phyloP scores from a whole-genome alignment of 2,329 filamentous ascomycete species.

The Gyromitra esculenta region DNA sequence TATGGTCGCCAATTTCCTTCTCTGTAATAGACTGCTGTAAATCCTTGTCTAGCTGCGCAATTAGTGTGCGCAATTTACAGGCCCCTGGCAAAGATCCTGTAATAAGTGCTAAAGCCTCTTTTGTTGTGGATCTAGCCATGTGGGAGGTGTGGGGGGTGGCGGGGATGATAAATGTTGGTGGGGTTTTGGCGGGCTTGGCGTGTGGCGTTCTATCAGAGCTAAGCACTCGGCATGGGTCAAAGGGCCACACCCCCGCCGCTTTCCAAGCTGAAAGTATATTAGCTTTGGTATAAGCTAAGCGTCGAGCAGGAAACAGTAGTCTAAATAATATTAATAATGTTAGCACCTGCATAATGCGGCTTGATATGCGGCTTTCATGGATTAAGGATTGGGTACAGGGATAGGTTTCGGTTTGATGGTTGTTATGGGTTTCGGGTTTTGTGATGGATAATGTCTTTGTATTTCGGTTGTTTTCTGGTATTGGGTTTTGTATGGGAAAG shows the following conservation, averaged over 20 bases:
- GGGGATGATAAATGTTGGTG: background rate
- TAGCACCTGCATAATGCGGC: background rate
- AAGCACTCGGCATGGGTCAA: constrained; percentile 3
- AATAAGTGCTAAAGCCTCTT: constrained; percentile 5
- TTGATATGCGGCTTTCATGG: no score
- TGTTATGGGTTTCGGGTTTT: no score
- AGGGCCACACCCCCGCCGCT: background rate
- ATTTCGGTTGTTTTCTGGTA: no score
- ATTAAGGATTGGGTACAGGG: no score
- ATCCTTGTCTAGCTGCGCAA: constrained; percentile 6
- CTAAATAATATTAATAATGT: background rate
- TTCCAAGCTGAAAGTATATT: constrained; percentile 19
- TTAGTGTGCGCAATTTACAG: background rate
- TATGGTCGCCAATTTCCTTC: constrained; percentile 28
- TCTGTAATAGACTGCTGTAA: constrained; percentile 28
- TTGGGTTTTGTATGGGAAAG: no score
- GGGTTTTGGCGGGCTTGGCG: background rate
- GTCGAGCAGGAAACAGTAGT: constrained; percentile 3
- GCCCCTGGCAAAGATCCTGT: background rate
- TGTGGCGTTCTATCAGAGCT: background rate
- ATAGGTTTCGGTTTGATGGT: no score
- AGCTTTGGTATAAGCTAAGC: background rate
- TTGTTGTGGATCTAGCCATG: constrained; percentile 12
- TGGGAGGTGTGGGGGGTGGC: constrained; percentile 1
- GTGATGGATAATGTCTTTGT: no score